Conservation (phyloP, 805 yeast species). For the Groenewaldozyma tartarivorans region DNA sequence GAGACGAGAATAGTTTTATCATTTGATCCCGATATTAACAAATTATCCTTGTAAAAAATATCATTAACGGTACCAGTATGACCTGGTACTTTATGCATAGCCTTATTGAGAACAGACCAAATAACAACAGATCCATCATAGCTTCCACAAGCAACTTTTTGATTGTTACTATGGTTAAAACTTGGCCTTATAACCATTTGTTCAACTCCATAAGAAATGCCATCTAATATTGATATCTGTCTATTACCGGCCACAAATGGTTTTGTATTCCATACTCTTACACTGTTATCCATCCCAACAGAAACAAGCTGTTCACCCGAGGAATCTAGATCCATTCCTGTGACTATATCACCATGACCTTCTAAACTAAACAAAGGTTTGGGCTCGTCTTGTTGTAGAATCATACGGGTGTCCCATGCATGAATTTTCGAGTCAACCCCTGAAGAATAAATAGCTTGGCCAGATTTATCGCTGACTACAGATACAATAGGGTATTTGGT, state of each 20-base stretch:
- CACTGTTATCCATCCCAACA: conserved; percentile 46
- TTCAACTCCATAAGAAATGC: conserved; percentile 43
- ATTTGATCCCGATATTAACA: conserved; percentile 40
- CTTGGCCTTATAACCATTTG: conserved; percentile 41
- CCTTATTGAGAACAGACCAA: conserved; percentile 50
- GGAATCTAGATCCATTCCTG: conserved; percentile 42
- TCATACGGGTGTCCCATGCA: conserved; percentile 46
- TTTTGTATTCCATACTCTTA: conserved; percentile 49
- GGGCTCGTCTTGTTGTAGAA: conserved; percentile 25
- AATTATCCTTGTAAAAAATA: conserved; percentile 34
- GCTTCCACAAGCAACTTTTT: conserved; percentile 44
- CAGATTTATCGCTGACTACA: conserved; percentile 34
- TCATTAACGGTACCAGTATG: conserved; percentile 56
- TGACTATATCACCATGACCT: conserved; percentile 40
- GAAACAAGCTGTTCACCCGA: conserved; percentile 42
- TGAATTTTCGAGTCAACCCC: conserved; percentile 61
- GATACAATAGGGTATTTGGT: conserved; percentile 54
- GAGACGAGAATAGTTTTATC: conserved; percentile 44
- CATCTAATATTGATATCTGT: conserved; percentile 38
- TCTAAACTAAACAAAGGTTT: conserved; percentile 35
- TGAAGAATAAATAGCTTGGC: conserved; percentile 40
- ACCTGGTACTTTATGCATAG: conserved; percentile 44
- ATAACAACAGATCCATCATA: conserved; percentile 47
- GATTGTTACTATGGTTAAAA: conserved; percentile 32
- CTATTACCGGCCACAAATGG: conserved; percentile 29